A percentile compares a stretch with the other conserved stretches of the same genome.
Evolutionary conservation across 2,329 filamentous ascomycete genomes (phyloP).

Genomic region (Mycocentrospora acerina): DNA sequence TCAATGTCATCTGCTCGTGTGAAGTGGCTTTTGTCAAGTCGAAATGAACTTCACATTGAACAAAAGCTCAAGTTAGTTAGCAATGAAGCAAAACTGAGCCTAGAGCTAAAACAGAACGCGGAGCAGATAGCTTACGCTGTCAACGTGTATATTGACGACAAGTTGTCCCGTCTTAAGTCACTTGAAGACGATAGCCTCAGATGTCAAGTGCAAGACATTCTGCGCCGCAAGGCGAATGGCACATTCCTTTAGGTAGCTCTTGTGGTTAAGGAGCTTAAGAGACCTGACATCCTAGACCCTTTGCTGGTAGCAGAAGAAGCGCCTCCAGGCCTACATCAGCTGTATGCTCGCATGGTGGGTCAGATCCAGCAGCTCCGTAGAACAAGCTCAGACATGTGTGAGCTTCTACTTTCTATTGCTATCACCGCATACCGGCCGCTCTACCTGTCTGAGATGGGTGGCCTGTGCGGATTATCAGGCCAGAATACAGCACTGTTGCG

Average conservation of each 20-base stretch:
- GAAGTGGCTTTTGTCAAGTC: constrained; percentile 9
- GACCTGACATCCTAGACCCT: constrained; percentile 11
- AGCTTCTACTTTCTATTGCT: constrained; percentile 38
- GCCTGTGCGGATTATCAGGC: constrained; percentile 15
- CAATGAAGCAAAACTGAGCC: constrained; percentile 25
- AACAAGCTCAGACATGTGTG: constrained; percentile 36
- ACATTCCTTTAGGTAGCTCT: constrained; percentile 38
- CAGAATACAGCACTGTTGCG: constrained; percentile 7
- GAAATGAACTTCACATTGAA: constrained; percentile 3
- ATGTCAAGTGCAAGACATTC: constrained; percentile 16
- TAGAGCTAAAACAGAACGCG: constrained; percentile 42
- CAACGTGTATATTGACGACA: constrained; percentile 39
- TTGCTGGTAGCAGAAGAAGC: constrained; percentile 23
- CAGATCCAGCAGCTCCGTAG: constrained; percentile 31
- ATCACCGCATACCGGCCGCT: constrained; percentile 42
- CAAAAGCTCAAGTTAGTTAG: constrained; percentile 16
- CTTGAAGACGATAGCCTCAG: constrained; percentile 2
- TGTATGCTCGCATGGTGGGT: constrained; percentile 46
- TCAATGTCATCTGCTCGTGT: neutral
- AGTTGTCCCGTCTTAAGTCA: constrained; percentile 34
- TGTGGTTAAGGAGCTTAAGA: constrained; percentile 39
- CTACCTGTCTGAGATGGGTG: constrained; percentile 34
- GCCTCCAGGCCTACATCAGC: constrained; percentile 37
- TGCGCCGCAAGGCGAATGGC: constrained; percentile 40
- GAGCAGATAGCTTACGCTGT: constrained; percentile 39